Conservation (phyloP, 345 rosid genomes). For the Citrus hindsii region DNA sequence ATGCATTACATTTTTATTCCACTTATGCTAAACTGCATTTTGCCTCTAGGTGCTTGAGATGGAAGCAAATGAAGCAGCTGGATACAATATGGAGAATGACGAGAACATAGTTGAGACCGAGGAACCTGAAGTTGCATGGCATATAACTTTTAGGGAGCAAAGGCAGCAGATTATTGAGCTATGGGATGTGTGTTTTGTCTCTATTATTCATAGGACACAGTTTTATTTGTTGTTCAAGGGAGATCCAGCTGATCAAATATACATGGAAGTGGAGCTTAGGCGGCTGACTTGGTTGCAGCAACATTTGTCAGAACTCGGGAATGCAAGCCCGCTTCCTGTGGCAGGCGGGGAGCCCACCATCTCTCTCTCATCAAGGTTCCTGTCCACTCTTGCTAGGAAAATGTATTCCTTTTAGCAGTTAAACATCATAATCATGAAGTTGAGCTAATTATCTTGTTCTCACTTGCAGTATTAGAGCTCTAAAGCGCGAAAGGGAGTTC, state of each 20-base stretch:
- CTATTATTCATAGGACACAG: conserved; percentile 92
- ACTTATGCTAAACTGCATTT: neutral
- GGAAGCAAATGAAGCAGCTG: conserved; percentile 96
- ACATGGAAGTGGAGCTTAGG: conserved; percentile 97
- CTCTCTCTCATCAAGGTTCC: conserved; percentile 77
- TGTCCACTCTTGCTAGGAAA: neutral
- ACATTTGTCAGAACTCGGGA: conserved; percentile 84
- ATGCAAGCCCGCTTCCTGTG: conserved; percentile 73
- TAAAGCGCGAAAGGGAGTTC: conserved; percentile 91
- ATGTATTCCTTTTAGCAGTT: neutral
- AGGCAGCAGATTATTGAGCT: conserved; percentile 91
- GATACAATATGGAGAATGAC: conserved; percentile 58
- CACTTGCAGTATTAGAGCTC: conserved; percentile 60
- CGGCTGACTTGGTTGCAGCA: conserved; percentile 94
- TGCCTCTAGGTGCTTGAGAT: conserved; percentile 82
- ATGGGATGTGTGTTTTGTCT: conserved; percentile 87
- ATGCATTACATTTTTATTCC: neutral
- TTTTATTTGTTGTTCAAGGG: conserved; percentile 92
- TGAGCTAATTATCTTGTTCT: neutral
- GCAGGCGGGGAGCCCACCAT: conserved; percentile 75
- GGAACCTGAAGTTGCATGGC: conserved; percentile 80
- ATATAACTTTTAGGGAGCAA: conserved; percentile 73
- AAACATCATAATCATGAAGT: neutral
- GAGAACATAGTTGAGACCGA: conserved; percentile 44
- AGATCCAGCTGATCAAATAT: conserved; percentile 94